Percentiles rank a stretch among this genome's conserved stretches.
phyloP scores from a whole-genome alignment of 208 protist species.

The Leishmania amazonensis region DNA sequence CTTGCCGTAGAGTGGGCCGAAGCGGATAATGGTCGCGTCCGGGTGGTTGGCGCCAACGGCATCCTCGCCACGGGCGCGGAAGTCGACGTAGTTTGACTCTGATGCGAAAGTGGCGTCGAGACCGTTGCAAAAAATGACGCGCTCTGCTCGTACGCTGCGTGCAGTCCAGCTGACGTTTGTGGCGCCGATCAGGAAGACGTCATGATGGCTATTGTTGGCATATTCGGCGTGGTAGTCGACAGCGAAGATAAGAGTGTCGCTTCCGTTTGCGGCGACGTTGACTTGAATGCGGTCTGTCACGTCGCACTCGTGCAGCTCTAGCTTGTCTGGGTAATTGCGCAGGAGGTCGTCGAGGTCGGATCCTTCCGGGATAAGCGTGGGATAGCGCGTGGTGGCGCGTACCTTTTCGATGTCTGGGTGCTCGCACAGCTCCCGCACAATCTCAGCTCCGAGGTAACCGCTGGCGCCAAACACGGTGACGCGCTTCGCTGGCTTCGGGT shows the following conservation, averaged over 20 bases:
- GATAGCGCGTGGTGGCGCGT: conserved; percentile 88
- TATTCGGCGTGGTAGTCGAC: conserved; percentile 91
- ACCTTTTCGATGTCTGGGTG: conserved; percentile 90
- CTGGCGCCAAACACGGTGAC: conserved; percentile 91
- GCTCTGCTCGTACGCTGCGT: conserved; percentile 87
- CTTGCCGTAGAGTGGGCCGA: conserved; percentile 89
- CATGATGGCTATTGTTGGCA: conserved; percentile 93
- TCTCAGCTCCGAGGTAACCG: conserved; percentile 87
- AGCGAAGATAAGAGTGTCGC: conserved; percentile 92
- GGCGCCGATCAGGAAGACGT: conserved; percentile 88
- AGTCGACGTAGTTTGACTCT: conserved; percentile 93
- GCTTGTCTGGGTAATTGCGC: conserved; percentile 85
- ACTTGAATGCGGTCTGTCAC: conserved; percentile 92
- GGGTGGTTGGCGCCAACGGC: conserved; percentile 90
- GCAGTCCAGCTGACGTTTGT: conserved; percentile 93
- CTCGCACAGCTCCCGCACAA: conserved; percentile 91
- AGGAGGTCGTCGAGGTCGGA: conserved; percentile 89
- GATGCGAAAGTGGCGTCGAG: conserved; percentile 93
- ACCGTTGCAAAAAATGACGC: conserved; percentile 91
- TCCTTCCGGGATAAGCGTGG: conserved; percentile 85
- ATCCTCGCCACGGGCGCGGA: conserved; percentile 88
- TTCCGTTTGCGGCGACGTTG: conserved; percentile 90
- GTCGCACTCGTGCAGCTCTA: conserved; percentile 93
- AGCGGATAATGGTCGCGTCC: conserved; percentile 89
- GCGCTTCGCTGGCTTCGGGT: conserved; percentile 87